Base-by-base conservation (phyloP, 805 yeast species). In the Wickerhamiella galacta region DNA sequence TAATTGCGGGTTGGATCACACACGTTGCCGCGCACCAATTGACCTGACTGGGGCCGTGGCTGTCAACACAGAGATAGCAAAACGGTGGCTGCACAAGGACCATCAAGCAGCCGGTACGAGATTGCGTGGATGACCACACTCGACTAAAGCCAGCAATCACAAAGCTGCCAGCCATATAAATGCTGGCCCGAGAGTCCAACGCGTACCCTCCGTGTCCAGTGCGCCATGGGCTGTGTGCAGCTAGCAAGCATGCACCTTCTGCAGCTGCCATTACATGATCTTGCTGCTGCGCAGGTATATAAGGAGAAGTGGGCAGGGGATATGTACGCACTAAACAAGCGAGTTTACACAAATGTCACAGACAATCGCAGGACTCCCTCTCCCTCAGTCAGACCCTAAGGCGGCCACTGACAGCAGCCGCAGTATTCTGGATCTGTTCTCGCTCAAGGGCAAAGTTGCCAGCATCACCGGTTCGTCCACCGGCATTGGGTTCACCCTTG, bases 381-480 rank as follows among this genome's bases (percentile, higher is more conserved):
- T 35, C 31, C 44, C 46, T 23, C 43, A 39, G 29, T 25, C 33
- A 11, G 43, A 43, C 20, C 48, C 49, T n/a, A 34, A 34, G 20
- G 38, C 26, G 16, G 35, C 42, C 20, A 27, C 38, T 23, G 33
- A 33, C 18, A 36, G 37, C 20, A 32, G 40, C 24, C 32, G 33
- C 20, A 37, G 40, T 17, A 42, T 47, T 14, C 36, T 47, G 8
- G 48, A 46, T 23, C 38, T 47, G 28, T 43, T 46, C 34, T 44
- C 48, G 19, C 40, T 46, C 25, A 47, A 44, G 59, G 92, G 92
- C 16, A 81, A 80, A 54, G 76, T 75, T 12, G 90, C 92, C 15
- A 70, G 78, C 8, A 70, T 81, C 38, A 75, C 92, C 12, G 94
- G 94, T 28, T 77, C 81, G 11, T 72, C 85, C n/a, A 66, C 77